Base-by-base conservation (phyloP, 2,329 filamentous ascomycete species). In the Mollisia scopiformis region DNA sequence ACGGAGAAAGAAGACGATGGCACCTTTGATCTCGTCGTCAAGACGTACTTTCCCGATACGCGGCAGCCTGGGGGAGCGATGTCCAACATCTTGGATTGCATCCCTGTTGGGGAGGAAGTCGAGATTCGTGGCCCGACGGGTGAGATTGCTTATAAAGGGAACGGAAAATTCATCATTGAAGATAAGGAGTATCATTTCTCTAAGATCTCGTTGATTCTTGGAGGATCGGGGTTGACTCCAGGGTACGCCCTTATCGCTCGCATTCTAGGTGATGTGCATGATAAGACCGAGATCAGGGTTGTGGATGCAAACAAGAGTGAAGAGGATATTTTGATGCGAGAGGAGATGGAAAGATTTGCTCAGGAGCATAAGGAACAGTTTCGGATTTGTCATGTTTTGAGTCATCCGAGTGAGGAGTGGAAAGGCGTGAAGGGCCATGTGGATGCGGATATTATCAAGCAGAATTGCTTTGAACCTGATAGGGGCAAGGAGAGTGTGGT, bases 11-110 rank as follows among this genome's bases (percentile, higher is more conserved):
- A 80, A 53, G 74, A 77, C 23, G 71, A 77, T 49, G 78, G 78
- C 4, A 80, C 76, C 0, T 83, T 83, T 64, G 75, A 83, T 19
- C 73, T 83, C 2, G 76, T 78, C 0, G 75, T 83, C 37, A 83
- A 84, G 64, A 83, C 80, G 0, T 84, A 84, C 66, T 81, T 80
- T 58, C 80, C 82, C 0, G 75, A 72, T 37, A 63, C 73, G 0
- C 71, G 72, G 2, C 79, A 83, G 63, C 81, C 82, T 1, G 82
- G 82, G 14, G 81, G 82, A n/a, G 81, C 82, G 10, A 77, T 85
- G 72, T 79, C 75, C 43, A 83, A 83, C 59, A 79, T 84, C 54
- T 76, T 84, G 2, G 79, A 84, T 68, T 80, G 75, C 65, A 76
- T 84, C 57, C 76, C 76, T 0, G 65, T 79, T 1, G 78, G 79